Conservation (phyloP, 2,329 filamentous ascomycete species). For the Stagonosporopsis cucurbitacearum region DNA sequence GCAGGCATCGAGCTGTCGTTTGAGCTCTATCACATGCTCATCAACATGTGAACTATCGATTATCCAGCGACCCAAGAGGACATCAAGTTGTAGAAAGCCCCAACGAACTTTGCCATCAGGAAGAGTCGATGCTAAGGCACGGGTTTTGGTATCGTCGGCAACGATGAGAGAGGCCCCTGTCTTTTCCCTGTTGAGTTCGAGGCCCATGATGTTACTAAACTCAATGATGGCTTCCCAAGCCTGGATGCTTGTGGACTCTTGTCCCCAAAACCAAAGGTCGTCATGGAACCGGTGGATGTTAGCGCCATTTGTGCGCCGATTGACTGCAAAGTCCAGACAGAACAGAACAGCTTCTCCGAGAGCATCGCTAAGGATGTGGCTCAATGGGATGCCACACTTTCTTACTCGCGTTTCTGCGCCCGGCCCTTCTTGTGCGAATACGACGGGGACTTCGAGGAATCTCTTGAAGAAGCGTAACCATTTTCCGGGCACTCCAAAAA, state of each 20-base stretch:
- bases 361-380: slow-evolving; percentile 64
- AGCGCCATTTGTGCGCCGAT: slow-evolving; percentile 61
- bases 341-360: slow-evolving; percentile 69
- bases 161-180: slow-evolving; percentile 61
- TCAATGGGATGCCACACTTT: slow-evolving; percentile 65
- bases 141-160: slow-evolving; percentile 30
- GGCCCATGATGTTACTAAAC: slow-evolving; percentile 63
- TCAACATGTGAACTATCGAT: slow-evolving; percentile 67
- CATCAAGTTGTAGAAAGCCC: slow-evolving; percentile 66
- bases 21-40: slow-evolving; percentile 65
- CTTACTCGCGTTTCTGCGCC: slow-evolving; percentile 54
- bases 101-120: slow-evolving; percentile 63
- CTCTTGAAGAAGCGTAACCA: slow-evolving; percentile 40
- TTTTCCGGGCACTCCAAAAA: slow-evolving; percentile 33
- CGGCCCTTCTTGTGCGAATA: slow-evolving; percentile 62
- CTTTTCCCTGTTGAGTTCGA: slow-evolving; percentile 65
- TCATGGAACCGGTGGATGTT: slow-evolving; percentile 69
- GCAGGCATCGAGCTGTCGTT: slow-evolving; percentile 62
- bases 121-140: slow-evolving; percentile 44
- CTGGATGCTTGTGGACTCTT: slow-evolving; percentile 59
- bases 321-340: slow-evolving; percentile 70
- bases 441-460: slow-evolving; percentile 63
- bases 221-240: slow-evolving; percentile 66
- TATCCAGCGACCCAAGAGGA: slow-evolving; percentile 60
- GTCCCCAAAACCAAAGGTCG: slow-evolving; percentile 72